Conservation (phyloP, 2,329 filamentous ascomycete genomes). For the Diplodia sapinea region DNA sequence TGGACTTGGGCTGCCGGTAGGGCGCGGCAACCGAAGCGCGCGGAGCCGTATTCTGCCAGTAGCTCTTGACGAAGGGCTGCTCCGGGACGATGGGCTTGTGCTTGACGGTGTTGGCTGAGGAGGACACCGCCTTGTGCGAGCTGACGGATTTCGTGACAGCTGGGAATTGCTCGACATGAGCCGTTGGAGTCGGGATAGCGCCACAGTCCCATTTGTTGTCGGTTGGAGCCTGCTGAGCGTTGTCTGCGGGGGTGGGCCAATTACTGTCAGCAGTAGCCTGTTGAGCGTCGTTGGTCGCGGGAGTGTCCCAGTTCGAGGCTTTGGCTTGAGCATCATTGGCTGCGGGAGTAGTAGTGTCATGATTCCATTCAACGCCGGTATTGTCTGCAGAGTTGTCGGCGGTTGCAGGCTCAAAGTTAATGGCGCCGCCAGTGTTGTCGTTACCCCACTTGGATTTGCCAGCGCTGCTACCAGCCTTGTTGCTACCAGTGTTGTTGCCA, state of each 20-base stretch:
- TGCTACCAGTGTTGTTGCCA: too few relatives aligned
- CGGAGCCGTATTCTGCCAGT: constrained; percentile 40
- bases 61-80: constrained; percentile 37
- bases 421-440: neutral
- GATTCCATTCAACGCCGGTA: neutral
- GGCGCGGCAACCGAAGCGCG: neutral
- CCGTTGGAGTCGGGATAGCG: neutral
- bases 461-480: neutral
- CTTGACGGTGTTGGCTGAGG: constrained; percentile 1
- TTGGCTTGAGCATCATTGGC: neutral
- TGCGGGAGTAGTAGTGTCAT: neutral
- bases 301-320: neutral
- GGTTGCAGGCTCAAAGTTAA: too few relatives aligned
- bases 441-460: neutral
- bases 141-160: neutral
- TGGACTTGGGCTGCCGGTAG: neutral
- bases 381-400: neutral
- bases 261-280: neutral
- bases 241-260: neutral
- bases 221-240: neutral
- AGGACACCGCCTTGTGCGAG: neutral
- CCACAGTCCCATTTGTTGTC: neutral
- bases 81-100: constrained; percentile 1
- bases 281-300: neutral
- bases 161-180: neutral